Percentiles rank a stretch among this genome's conserved stretches.
Evolutionary conservation across 257 asterid species (phyloP).

Genomic region (Solanum bulbocastanum): DNA sequence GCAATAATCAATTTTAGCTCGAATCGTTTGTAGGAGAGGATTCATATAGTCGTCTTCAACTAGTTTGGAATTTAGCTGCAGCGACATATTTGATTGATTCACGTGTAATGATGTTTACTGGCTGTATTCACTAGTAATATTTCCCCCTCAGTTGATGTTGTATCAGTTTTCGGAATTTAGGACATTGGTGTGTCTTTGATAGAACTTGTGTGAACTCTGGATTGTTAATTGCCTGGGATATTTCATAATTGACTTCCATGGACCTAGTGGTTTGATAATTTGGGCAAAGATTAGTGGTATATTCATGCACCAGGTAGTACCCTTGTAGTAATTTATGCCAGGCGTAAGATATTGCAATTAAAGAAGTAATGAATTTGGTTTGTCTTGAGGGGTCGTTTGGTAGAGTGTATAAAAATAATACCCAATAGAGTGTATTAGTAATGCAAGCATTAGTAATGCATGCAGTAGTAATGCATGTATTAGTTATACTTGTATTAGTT

Average conservation of each 20-base stretch:
- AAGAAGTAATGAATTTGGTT: not conserved
- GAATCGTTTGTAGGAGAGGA: no score
- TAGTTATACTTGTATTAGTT: no score
- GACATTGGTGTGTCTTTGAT: not conserved
- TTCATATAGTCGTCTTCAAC: not conserved
- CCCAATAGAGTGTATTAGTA: no score
- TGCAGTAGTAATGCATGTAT: no score
- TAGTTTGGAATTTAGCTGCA: not conserved
- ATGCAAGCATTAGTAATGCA: no score
- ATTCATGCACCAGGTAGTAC: not conserved
- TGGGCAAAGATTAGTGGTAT: not conserved
- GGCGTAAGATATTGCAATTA: not conserved
- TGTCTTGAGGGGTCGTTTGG: not conserved
- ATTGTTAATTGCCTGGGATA: not conserved
- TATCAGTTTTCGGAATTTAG: not conserved
- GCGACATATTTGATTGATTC: not conserved
- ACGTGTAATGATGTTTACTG: not conserved
- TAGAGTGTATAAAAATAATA: no score
- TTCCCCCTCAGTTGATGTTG: not conserved
- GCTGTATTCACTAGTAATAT: not conserved
- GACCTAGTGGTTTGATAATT: not conserved
- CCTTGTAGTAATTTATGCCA: not conserved
- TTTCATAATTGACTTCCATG: not conserved
- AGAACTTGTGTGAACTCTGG: not conserved
- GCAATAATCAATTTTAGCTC: no score